A percentile compares a stretch with the other conserved stretches of the same genome.
Conservation (phyloP, 2,329 filamentous ascomycete species). For the Hymenoscyphus albidus region DNA sequence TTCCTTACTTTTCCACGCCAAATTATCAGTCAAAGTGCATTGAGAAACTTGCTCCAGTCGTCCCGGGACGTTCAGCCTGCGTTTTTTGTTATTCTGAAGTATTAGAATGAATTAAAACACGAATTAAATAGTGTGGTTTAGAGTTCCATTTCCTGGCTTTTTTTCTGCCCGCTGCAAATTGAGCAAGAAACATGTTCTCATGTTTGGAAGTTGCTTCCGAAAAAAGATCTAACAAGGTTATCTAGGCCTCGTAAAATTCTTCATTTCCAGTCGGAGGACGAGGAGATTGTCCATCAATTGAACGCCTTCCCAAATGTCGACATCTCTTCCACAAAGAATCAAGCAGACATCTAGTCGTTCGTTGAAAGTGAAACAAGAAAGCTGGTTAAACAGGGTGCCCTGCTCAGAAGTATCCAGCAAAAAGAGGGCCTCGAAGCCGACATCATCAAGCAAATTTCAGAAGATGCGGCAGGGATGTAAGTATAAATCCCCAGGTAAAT, state of each 20-base stretch:
- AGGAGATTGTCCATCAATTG: background rate
- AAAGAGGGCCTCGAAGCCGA: background rate
- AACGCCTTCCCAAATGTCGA: background rate
- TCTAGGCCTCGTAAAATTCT: background rate
- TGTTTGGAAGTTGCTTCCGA: too few relatives aligned
- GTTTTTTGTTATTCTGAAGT: too few relatives aligned
- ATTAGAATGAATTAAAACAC: too few relatives aligned
- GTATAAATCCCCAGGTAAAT: background rate
- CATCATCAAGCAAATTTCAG: background rate
- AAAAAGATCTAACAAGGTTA: too few relatives aligned
- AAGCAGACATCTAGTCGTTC: background rate
- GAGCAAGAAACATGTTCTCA: too few relatives aligned
- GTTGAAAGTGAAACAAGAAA: background rate
- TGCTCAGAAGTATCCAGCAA: background rate
- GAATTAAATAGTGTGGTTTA: too few relatives aligned
- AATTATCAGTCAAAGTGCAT: too few relatives aligned
- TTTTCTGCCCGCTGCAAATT: too few relatives aligned
- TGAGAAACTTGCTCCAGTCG: too few relatives aligned
- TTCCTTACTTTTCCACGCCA: too few relatives aligned
- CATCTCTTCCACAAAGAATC: background rate
- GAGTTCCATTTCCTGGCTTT: too few relatives aligned
- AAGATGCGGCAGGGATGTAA: background rate
- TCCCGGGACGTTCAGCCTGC: too few relatives aligned
- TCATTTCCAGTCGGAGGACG: background rate
- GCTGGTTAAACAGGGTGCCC: background rate